Conservation (phyloP, 164 flowering plant species). For the Tetrastigma voinierianum region DNA sequence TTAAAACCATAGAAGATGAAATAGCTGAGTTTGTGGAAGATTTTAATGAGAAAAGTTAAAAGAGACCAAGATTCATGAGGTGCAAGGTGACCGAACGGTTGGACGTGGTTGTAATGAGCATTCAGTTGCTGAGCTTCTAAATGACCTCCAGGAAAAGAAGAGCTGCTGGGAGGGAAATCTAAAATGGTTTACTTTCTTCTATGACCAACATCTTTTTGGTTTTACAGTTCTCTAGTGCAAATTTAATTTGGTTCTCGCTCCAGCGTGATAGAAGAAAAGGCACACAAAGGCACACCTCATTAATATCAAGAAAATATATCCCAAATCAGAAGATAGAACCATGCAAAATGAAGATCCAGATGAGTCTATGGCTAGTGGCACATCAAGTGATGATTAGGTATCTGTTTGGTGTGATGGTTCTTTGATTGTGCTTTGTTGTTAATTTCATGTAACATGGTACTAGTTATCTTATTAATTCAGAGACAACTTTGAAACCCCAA, state of each 20-base stretch:
- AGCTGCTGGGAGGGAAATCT: constrained; percentile 20
- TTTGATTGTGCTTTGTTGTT: background rate
- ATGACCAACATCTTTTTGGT: constrained; percentile 2
- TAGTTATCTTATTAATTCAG: background rate
- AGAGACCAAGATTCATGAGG: constrained; percentile 12
- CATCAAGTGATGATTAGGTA: constrained; percentile 71
- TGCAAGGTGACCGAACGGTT: constrained; percentile 22
- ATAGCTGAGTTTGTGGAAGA: constrained; percentile 18
- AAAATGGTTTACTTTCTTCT: constrained; percentile 35
- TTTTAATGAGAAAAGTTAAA: constrained; percentile 11
- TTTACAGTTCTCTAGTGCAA: constrained; percentile 3
- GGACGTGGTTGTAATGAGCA: constrained; percentile 19
- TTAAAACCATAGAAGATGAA: constrained; percentile 8
- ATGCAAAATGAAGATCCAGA: constrained; percentile 41
- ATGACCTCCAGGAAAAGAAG: constrained; percentile 42
- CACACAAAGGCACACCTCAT: constrained; percentile 20
- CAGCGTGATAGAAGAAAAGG: constrained; percentile 37
- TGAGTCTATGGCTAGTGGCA: constrained; percentile 40
- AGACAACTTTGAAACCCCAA: constrained; percentile 1
- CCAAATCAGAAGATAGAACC: constrained; percentile 28
- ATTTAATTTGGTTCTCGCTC: constrained; percentile 16
- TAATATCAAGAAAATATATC: constrained; percentile 26
- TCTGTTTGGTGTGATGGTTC: constrained; percentile 2
- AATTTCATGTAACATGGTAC: background rate
- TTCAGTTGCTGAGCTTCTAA: constrained; percentile 59